Evolutionary conservation across 768 basidiomycete genomes (phyloP), one percentile per base, ranked within the genome.

Genomic region (Suillus bovinus): DNA sequence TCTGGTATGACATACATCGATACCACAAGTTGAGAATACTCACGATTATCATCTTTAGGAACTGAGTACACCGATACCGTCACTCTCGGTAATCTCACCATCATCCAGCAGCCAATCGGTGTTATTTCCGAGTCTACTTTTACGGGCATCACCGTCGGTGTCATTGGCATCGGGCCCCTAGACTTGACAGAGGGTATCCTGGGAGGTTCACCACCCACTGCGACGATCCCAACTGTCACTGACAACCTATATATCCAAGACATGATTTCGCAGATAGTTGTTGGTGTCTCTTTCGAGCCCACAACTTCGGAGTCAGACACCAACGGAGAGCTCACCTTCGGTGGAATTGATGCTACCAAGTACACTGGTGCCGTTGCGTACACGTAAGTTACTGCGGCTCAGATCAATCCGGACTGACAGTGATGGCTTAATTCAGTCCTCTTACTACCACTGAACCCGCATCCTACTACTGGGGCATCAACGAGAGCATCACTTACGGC

Each of bases 271-370:
- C 54, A 75, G 29, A 68, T 82, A 61, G 65, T 76, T 34, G 75
- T 87, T 63, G 79, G 82, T 31, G 76, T 87, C 60, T 85, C 78
- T 34, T 87, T 84, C 67, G 75, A 76, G 36, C 86, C 86, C 33
- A 84, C 76, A 31, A 61, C 64, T 16, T 41, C 58, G 24, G 14
- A 47, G 24, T 11, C 14, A 27, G 24, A n/a, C 46, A 22, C 11
- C 44, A 46, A 46, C 13, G 44, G 44, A 47, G 46, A 47, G 46
- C 41, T 38, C 22, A 61, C n/a, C n/a, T 46, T 46, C 44, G n/a
- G 44, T 22, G n/a, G 44, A 46, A 46, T 11, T 46, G n/a, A 22
- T 20, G 5, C 42, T 22, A 22, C n/a, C 22, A 46, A 46, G n/a
- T 22, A 46, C 22, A 46, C n/a, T 0, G n/a, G 44, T 2, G 11